Evolutionary conservation across 495 filamentous ascomycete genomes (phyloP), one percentile per base, ranked within the genome.

Genomic region (Halenospora varia): DNA sequence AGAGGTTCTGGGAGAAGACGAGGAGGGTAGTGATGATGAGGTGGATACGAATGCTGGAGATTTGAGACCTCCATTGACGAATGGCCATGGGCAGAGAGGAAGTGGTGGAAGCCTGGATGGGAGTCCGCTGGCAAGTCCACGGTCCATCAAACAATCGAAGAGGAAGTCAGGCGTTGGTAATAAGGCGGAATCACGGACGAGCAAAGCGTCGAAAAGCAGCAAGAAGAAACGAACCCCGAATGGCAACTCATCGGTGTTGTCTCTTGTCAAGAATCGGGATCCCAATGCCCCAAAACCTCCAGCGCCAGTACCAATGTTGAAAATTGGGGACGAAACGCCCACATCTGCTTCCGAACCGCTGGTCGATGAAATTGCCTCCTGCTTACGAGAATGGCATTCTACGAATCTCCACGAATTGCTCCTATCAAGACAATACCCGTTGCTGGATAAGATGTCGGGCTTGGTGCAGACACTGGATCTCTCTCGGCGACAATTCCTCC

Each of bases 341-440:
- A 93, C 88, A 1, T 96, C 90, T 2, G 79, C 82, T 11, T 82
- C 88, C 22, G 94, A 99, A 68, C 94, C 94, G 2, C 75, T 99
- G 55, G 92, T 99, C 10, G 95, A 97, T 70, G 94, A 99, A 68
- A 97, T 97, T 67, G 92, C 92, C 17, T 96, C 90, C 6, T 97
- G 93, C 68, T 73, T 99, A 25, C 83, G 93, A 23, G 94, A 99
- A 77, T 99, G 94, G 94, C 92, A 99, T 70, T 94, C 92, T 17
- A 96, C 90, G 13, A 96, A 96, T 66, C 80, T 98, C 44, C 95
- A 97, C 70, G 92, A 96, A 70, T 74, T 97, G n/a, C 76, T 97
- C 1, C 80, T 99, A 11, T 82, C 81, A 41, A 80, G 89, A 46
- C 83, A 90, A 64, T 97, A 99, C 73, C 73, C 77, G 39, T 77